Base-by-base conservation (phyloP, 2,329 filamentous ascomycete species). In the Fusarium dimerum region DNA sequence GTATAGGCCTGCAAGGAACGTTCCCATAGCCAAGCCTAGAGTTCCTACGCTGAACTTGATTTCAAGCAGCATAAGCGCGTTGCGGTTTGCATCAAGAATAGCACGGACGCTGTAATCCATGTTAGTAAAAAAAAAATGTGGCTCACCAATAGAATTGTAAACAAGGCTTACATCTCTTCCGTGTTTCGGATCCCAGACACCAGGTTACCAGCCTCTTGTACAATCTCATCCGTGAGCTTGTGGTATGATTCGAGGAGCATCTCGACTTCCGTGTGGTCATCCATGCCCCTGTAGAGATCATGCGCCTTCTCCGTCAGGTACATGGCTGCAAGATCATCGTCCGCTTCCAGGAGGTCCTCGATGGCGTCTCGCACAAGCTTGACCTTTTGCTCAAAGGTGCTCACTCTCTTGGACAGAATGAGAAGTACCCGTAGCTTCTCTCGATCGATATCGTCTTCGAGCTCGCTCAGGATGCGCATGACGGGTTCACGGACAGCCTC, bases 211-310 rank as follows among this genome's bases (percentile, higher is more conserved):
- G 92, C 91, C 57, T 95, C 90, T 72, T 99, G 93, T 9, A 97
- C 93, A 64, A 97, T 97, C 77, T 99, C 94, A 68, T 99, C 94
- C 61, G 92, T 93, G 40, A 99, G 88, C 72, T 97, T 97, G 72
- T 97, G 91, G 71, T 99, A 99, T 3, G 92, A 96, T 71, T 99
- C 94, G 5, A 99, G 78, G 45, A 99, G 79, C 86, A 99, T 92
- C 75, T 99, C 94, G 6, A 99, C 89, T 73, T 99, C 94, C 26
- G 93, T 94, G 66, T 97, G 93, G 65, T 97, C 92, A 61, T 96
- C 85, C 55, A 92, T 87, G 48, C 85, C 84, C 48, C 92, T 81
- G 41, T 82, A 77, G 16, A 88, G 79, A 55, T 92, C 90, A 48
- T 85, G 83, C 3, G 84, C 81, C 69, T 96, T 93, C 72, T 97